Evolutionary conservation across 1,139 yeast species (phyloP), one percentile per base, ranked within the genome.

Genomic region (Petasospora fabianii): DNA sequence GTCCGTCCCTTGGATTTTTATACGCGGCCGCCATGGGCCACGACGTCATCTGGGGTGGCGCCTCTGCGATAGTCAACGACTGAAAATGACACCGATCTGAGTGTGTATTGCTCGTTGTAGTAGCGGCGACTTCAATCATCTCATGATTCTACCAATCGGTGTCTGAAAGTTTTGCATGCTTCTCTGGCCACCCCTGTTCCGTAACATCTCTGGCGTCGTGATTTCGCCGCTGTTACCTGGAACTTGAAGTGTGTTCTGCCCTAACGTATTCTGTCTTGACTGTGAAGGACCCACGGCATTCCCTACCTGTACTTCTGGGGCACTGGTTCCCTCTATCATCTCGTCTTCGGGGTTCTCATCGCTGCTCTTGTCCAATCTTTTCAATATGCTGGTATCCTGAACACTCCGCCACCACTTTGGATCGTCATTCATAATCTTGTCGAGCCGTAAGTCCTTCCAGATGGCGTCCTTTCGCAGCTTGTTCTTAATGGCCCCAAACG

Each of bases 121-220:
- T n/a, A n/a, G n/a, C n/a, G n/a, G n/a, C n/a, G n/a, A n/a, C n/a
- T n/a, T n/a, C n/a, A n/a, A n/a, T 47, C 39, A 54, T 38, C 60
- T 44, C 36, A 50, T 34, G 8, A 54, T 54, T 30, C 60, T 44
- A 6, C 51, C 50, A 6, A 48, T 38, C 19, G 60, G 60, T 5
- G 60, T 56, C 36, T 55, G 58, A 28, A 42, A 55, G 29, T 37
- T 49, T 27, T 51, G 52, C 11, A 28, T 22, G 28, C 39, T 49
- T 30, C 48, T 42, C 30, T 42, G 49, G 1, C 34, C 30, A 6
- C 35, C 41, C 27, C 50, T 43, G 17, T 39, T 44, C 26, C 53
- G 48, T 21, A 47, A 24, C 31, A 47, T 45, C 28, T 47, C 50
- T 0, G 59, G 58, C 2, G 56, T 54, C 1, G 56, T 43, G 5